A percentile compares a stretch with the other conserved stretches of the same genome.
Conservation (phyloP, 108 stramenopile species). For the Fistulifera pelliculosa region DNA sequence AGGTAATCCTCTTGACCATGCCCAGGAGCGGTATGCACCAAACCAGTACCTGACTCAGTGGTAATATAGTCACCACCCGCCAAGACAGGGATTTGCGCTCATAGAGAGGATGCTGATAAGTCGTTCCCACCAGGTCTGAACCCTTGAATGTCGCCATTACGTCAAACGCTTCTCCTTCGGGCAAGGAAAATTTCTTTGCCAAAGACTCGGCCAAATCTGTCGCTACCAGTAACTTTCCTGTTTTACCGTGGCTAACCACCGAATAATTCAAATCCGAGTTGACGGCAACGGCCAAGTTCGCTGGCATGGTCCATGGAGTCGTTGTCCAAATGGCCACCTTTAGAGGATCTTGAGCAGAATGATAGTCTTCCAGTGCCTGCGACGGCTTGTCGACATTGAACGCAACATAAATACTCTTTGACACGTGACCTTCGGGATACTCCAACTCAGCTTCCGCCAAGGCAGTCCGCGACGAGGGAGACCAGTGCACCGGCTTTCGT, state of each 20-base stretch:
- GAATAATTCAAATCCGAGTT: constrained; percentile 88
- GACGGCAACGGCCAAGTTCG: constrained; percentile 92
- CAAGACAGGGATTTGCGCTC: constrained; percentile 74
- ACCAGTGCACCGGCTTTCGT: constrained; percentile 97
- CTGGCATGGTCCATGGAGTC: constrained; percentile 92
- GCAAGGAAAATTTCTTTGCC: constrained; percentile 61
- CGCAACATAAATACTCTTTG: constrained; percentile 88
- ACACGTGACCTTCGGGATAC: constrained; percentile 91
- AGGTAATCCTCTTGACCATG: constrained; percentile 98
- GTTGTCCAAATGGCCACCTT: constrained; percentile 90
- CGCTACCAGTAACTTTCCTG: constrained; percentile 71
- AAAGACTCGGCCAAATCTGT: constrained; percentile 63
- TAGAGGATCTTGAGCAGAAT: constrained; percentile 38
- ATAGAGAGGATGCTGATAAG: constrained; percentile 78
- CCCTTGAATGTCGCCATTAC: constrained; percentile 52
- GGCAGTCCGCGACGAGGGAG: constrained; percentile 91
- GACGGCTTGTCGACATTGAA: constrained; percentile 69
- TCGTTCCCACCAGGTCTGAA: constrained; percentile 62
- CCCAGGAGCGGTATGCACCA: constrained; percentile 98
- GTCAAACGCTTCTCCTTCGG: constrained; percentile 56
- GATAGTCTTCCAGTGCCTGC: constrained; percentile 42
- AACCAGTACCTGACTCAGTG: constrained; percentile 94
- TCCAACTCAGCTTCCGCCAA: constrained; percentile 98
- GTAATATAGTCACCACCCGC: constrained; percentile 97
- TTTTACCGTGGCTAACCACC: constrained; percentile 62